A percentile compares a stretch with the other conserved stretches of the same genome.
These are phyloP conservation scores for Phytopythium montanum DNA, from an alignment of 352 stramenopile genomes.

Conservation along the genomic window DNA sequence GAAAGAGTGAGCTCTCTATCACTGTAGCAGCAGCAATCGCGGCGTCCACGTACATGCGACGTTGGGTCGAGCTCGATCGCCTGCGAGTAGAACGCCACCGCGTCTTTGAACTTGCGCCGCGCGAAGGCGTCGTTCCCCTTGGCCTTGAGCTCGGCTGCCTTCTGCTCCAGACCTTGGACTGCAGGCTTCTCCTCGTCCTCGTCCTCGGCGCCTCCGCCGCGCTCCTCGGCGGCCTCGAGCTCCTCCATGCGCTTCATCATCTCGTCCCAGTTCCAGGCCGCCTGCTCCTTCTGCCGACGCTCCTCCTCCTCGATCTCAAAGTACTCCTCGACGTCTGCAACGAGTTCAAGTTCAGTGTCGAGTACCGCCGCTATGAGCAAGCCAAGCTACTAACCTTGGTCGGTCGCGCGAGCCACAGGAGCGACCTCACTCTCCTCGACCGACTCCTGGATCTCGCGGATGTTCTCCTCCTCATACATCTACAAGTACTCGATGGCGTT, in stretches of 20 bases:
- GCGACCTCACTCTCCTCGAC: conserved; percentile 67
- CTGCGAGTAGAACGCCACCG: conserved; percentile 84
- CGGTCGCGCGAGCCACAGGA: conserved; percentile 35
- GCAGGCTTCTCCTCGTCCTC: conserved; percentile 26
- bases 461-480: conserved; percentile 83
- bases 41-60: conserved; percentile 50
- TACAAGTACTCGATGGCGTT: conserved; percentile 6
- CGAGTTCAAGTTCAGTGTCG: not conserved
- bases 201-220: conserved; percentile 17
- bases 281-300: conserved; percentile 52
- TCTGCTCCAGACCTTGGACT: conserved; percentile 16
- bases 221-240: conserved; percentile 63
- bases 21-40: not conserved
- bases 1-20: not conserved
- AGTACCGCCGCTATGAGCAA: not conserved
- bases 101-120: conserved; percentile 67
- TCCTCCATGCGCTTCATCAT: conserved; percentile 86
- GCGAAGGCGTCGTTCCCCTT: conserved; percentile 82
- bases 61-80: conserved; percentile 74
- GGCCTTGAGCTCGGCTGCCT: conserved; percentile 50
- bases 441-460: conserved; percentile 82
- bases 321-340: conserved; percentile 66
- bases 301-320: conserved; percentile 87
- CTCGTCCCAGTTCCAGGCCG: conserved; percentile 78
- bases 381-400: conserved; percentile 37